Base-by-base conservation (phyloP, 192 early-diverging fungal species). In the Lunasporangiospora selenospora region DNA sequence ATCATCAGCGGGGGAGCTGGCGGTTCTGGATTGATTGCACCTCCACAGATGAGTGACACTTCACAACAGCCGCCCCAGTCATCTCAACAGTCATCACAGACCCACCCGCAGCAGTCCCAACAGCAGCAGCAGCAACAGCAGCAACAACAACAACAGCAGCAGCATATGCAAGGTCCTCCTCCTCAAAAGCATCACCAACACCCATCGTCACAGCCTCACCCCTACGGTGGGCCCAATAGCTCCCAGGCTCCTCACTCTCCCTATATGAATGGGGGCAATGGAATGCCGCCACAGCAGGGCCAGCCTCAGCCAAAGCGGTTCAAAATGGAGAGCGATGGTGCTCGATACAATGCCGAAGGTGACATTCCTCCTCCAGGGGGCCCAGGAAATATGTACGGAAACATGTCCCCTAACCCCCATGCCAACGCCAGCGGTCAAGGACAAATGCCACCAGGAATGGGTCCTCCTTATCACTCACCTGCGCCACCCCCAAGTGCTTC, bases 11-110 rank as follows among this genome's bases (percentile, higher is more conserved):
- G 71, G 51, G 69, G 59, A 37, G 63, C 76, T 38, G 79, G 78
- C 36, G 84, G 81, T 30, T 63, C 63, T 19, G 79, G 73, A 23
- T 39, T 83, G 3, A 58, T 78, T 39, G 85, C 79, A 4, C 80
- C 78, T 13, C 80, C 84, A 42, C 82, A 81, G 30, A 83, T 83
- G 84, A 51, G 39, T 15, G 84, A 83, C 31, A 67, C 76, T 27
- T 55, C 79, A 23, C 75, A 61, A 40, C 77, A 58, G 30, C n/a
- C n/a, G n/a, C n/a, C n/a, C n/a, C n/a, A n/a, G n/a, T n/a, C n/a
- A n/a, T n/a, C n/a, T n/a, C 75, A 62, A 31, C 65, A 37, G 11
- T 49, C 46, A 6, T n/a, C 18, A 5, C 60, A 64, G 21, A 50
- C 53, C 3, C 45, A 47, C 23, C 58, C 42, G 10, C 59, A 62